These are phyloP conservation scores for Iris pallida DNA, from an alignment of 116 monocot species.

Conservation along the genomic window DNA sequence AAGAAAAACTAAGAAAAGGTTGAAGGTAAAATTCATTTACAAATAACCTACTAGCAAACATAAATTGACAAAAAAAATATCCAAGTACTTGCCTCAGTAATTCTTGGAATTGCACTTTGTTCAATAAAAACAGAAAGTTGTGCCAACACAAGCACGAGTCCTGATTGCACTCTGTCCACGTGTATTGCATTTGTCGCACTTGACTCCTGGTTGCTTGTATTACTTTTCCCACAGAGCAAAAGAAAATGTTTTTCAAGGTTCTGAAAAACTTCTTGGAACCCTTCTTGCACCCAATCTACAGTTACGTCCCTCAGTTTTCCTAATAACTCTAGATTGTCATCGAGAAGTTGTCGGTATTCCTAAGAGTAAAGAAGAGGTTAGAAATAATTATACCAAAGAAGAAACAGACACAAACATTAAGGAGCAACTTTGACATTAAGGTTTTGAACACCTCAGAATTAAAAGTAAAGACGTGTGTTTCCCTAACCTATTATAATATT, in stretches of 20 bases:
- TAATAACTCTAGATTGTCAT: conserved; percentile 63
- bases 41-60: neutral
- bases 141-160: conserved; percentile 73
- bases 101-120: conserved; percentile 89
- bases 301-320: conserved; percentile 64
- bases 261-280: conserved; percentile 87
- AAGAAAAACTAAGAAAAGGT: conserved; percentile 7
- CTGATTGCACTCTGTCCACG: conserved; percentile 64
- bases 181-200: conserved; percentile 23
- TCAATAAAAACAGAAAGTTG: conserved; percentile 86
- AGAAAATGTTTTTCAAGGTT: conserved; percentile 58
- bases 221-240: conserved; percentile 61
- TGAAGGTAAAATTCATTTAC: neutral
- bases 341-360: conserved; percentile 82
- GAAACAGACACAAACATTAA: neutral
- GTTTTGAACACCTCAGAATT: neutral
- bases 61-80: neutral
- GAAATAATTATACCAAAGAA: neutral
- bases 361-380: conserved; percentile 14
- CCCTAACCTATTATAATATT: too few species aligned
- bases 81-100: conserved; percentile 65
- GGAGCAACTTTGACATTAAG: neutral
- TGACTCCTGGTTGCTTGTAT: conserved; percentile 26
- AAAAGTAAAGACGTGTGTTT: neutral
- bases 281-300: conserved; percentile 95